Percentiles rank a stretch among this genome's conserved stretches.
Conservation (phyloP, 2,329 filamentous ascomycete species). For the Colletotrichum eleusines region DNA sequence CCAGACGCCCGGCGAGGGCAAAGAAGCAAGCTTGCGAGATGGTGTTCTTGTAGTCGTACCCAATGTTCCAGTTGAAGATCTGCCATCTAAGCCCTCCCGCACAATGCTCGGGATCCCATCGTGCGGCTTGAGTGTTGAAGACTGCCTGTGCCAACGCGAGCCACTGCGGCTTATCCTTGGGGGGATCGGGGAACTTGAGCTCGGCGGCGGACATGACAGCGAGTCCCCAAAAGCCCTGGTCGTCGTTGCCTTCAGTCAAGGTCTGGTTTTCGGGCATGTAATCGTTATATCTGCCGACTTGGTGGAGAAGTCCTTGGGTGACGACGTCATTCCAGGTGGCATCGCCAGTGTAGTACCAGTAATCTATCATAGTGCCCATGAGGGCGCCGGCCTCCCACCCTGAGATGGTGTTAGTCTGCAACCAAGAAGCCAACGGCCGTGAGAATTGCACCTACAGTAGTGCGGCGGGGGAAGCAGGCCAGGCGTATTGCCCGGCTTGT, state of each 20-base stretch:
- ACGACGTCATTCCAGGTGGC: slow-evolving; percentile 76
- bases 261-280: slow-evolving; percentile 84
- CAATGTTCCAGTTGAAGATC: slow-evolving; percentile 85
- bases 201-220: slow-evolving; percentile 79
- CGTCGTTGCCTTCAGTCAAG: slow-evolving; percentile 77
- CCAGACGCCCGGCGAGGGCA: slow-evolving; percentile 74
- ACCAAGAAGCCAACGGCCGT: neutral
- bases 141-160: slow-evolving; percentile 81
- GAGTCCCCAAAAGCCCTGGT: slow-evolving; percentile 81
- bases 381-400: slow-evolving; percentile 83
- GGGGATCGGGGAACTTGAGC: slow-evolving; percentile 73
- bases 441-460: slow-evolving; percentile 60
- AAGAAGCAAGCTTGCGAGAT: slow-evolving; percentile 74
- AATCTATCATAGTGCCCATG: slow-evolving; percentile 79
- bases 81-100: slow-evolving; percentile 87
- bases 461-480: slow-evolving; percentile 66
- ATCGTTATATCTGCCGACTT: slow-evolving; percentile 78
- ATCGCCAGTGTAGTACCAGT: slow-evolving; percentile 87
- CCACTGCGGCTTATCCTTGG: slow-evolving; percentile 70
- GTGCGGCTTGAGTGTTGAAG: slow-evolving; percentile 81
- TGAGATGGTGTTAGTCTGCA: slow-evolving; percentile 44
- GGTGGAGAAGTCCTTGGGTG: slow-evolving; percentile 76
- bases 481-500: slow-evolving; percentile 63
- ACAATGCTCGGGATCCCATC: slow-evolving; percentile 79
- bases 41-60: slow-evolving; percentile 82